A percentile compares a stretch with the other conserved stretches of the same genome.
Conservation (phyloP, 495 filamentous ascomycete species). For the Choiromyces venosus region DNA sequence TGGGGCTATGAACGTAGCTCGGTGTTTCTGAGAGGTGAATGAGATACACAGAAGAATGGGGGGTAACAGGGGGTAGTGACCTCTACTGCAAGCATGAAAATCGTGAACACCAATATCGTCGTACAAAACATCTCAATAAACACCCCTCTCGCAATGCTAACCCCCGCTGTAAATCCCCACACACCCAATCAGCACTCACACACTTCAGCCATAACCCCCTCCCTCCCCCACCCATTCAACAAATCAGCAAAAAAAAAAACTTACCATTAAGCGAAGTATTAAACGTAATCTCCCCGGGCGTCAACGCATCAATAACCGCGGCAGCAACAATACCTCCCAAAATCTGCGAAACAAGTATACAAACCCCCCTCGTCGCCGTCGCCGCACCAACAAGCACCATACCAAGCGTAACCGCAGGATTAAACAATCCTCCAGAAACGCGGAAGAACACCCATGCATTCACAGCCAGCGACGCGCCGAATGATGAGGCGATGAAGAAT, state of each 20-base stretch:
- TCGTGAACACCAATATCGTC: conserved; percentile 52
- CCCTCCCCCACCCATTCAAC: too few species aligned
- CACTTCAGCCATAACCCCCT: too few species aligned
- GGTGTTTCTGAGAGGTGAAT: conserved; percentile 49
- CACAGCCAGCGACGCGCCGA: conserved; percentile 61
- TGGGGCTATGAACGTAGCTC: conserved; percentile 51
- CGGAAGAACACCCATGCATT: conserved; percentile 65
- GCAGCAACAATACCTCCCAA: conserved; percentile 55
- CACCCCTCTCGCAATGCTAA: conserved; percentile 50
- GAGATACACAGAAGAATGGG: too few species aligned
- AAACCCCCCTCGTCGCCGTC: conserved; percentile 48
- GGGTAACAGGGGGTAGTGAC: too few species aligned
- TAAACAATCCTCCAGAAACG: conserved; percentile 60
- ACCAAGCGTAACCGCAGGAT: conserved; percentile 58
- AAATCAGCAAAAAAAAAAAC: neutral
- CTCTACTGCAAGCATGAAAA: conserved; percentile 55
- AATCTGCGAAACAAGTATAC: conserved; percentile 56
- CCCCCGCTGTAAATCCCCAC: conserved; percentile 38
- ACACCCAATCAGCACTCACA: too few species aligned
- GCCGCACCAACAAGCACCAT: conserved; percentile 56
- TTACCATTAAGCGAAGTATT: conserved; percentile 44
- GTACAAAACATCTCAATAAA: conserved; percentile 56
- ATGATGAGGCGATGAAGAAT: conserved; percentile 53
- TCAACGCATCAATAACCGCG: conserved; percentile 50
- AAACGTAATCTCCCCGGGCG: conserved; percentile 51